A percentile compares a stretch with the other conserved stretches of the same genome.
phyloP scores from a whole-genome alignment of 257 asterid genomes.

The Rehmannia glutinosa region DNA sequence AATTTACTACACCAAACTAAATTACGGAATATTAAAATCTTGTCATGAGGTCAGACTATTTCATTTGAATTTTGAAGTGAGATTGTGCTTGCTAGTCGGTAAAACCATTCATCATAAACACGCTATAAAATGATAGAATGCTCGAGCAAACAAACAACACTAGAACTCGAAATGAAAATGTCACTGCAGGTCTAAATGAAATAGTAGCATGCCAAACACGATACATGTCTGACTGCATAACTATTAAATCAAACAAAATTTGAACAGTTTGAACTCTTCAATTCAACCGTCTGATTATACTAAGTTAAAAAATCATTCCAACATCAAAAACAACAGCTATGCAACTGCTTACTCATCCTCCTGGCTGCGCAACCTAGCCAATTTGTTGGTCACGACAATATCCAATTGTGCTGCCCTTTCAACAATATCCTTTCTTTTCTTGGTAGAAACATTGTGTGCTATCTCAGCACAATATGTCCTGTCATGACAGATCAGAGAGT shows the following conservation, averaged over 20 bases:
- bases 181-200: neutral
- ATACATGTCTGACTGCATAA: neutral
- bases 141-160: neutral
- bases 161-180: neutral
- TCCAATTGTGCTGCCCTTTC: constrained; percentile 45
- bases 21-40: neutral
- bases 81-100: neutral
- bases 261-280: too few species aligned
- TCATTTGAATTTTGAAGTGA: neutral
- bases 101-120: neutral
- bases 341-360: constrained; percentile 34
- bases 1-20: too few species aligned
- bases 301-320: too few species aligned
- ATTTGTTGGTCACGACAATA: constrained; percentile 38
- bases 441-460: constrained; percentile 41
- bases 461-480: constrained; percentile 33
- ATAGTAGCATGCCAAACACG: neutral
- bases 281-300: too few species aligned
- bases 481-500: neutral
- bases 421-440: constrained; percentile 36
- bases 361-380: constrained; percentile 46
- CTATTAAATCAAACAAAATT: constrained; percentile 7
- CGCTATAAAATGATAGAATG: neutral
- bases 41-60: neutral
- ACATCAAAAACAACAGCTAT: neutral